Evolutionary conservation across 768 basidiomycete species (phyloP).

Genomic region (Boletus pseudopeckii): DNA sequence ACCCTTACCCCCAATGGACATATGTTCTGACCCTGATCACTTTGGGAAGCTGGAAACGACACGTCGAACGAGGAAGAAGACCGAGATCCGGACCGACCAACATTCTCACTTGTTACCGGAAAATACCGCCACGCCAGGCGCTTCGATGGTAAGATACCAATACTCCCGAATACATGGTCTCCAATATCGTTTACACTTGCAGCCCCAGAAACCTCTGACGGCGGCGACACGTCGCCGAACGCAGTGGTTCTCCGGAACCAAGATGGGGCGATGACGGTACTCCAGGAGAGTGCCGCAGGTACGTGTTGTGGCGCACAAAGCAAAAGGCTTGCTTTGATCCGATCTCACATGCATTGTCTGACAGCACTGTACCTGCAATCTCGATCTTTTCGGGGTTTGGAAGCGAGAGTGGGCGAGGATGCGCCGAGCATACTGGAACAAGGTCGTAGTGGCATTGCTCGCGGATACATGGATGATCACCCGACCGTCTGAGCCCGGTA

Average conservation of each 20-base stretch:
- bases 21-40: background rate
- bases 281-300: constrained; percentile 71
- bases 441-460: constrained; percentile 85
- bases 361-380: constrained; percentile 68
- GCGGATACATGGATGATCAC: constrained; percentile 69
- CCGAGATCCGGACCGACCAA: constrained; percentile 65
- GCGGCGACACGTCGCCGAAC: constrained; percentile 28
- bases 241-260: constrained; percentile 63
- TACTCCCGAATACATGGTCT: background rate
- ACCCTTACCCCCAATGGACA: background rate
- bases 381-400: constrained; percentile 79
- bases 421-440: constrained; percentile 80
- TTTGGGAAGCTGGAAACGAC: constrained; percentile 5
- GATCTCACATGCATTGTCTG: constrained; percentile 5
- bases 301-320: constrained; percentile 29
- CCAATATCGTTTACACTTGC: background rate
- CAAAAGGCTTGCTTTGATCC: background rate
- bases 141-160: constrained; percentile 43
- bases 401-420: constrained; percentile 73
- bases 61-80: constrained; percentile 32
- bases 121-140: constrained; percentile 76
- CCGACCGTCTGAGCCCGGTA: background rate
- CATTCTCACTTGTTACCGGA: constrained; percentile 85
- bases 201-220: constrained; percentile 14
- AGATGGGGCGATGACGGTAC: constrained; percentile 51